phyloP scores from a whole-genome alignment of 2,329 filamentous ascomycete genomes.

The Spiromastix sp. region DNA sequence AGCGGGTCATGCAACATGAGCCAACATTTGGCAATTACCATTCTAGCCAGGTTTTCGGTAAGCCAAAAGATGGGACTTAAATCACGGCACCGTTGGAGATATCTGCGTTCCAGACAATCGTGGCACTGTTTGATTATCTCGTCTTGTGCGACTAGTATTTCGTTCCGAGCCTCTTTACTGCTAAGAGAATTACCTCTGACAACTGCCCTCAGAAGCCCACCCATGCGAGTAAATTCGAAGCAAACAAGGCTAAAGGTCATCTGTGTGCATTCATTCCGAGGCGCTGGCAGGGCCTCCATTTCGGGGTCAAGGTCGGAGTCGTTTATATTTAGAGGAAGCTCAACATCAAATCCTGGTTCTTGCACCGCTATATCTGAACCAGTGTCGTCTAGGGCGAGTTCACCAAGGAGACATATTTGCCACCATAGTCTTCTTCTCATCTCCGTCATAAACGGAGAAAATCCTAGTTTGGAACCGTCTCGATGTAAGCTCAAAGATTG shows the following conservation, averaged over 20 bases:
- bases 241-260: not conserved
- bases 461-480: not conserved
- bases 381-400: not conserved
- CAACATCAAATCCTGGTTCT: not conserved
- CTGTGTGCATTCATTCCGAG: not conserved
- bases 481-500: constrained; percentile 23
- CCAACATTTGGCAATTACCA: not conserved
- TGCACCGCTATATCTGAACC: not conserved
- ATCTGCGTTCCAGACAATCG: not conserved
- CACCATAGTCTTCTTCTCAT: not conserved
- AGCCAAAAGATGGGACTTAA: not conserved
- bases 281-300: not conserved
- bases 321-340: constrained; percentile 1
- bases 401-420: not conserved
- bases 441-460: not conserved
- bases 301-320: not conserved
- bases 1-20: not conserved
- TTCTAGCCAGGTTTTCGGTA: not conserved
- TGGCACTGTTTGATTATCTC: not conserved
- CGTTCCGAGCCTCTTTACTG: not conserved
- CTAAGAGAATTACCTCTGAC: not conserved
- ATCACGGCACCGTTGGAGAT: not conserved
- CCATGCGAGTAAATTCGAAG: not conserved
- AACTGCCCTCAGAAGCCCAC: not conserved
- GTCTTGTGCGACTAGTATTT: not conserved